Evolutionary conservation across 1,139 yeast genomes (phyloP), one percentile per base, ranked within the genome.

Genomic region (Candida glucosophila): DNA sequence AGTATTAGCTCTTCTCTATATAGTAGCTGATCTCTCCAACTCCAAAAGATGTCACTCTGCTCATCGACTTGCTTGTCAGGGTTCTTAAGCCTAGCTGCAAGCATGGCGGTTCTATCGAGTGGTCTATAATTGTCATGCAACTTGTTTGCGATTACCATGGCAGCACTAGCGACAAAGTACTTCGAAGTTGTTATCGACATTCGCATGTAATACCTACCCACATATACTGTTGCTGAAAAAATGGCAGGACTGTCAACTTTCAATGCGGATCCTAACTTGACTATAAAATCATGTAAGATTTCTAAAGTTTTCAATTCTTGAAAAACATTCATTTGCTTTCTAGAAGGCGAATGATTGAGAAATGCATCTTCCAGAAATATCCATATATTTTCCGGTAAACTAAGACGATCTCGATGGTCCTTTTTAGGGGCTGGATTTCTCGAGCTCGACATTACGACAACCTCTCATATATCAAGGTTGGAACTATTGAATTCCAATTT

Each of bases 121-220:
- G 52, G 59, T 20, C 70, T 35, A 34, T 61, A 63, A 11, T 55
- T 59, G 29, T 64, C 71, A 34, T 63, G 49, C 18, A 64, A 45
- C 40, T 64, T 64, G 35, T 67, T 55, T 11, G 66, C 51, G 12
- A 64, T 60, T 22, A 67, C 56, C 11, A 63, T 34, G 3, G 70
- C 70, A 4, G 68, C 69, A 35, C 60, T 52, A 2, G 67, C 69
- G 17, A 63, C 67, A 34, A 47, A 64, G 43, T 64, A 63, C 33
- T 63, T 63, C 25, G 69, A 63, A 7, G 59, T 49, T 12, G 68
- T 56, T 25, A 64, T 61, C 6, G 69, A 67, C 32, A 53, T 34
- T 22, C 67, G 37, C 66, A 59, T 57, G 35, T 59, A 64, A 33
- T 49, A 63, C n/a, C 70, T 41, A 30, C 59, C 54, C 19, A 56